Conservation (phyloP, 2,329 filamentous ascomycete genomes). For the Penicillium fuscoglaucum region DNA sequence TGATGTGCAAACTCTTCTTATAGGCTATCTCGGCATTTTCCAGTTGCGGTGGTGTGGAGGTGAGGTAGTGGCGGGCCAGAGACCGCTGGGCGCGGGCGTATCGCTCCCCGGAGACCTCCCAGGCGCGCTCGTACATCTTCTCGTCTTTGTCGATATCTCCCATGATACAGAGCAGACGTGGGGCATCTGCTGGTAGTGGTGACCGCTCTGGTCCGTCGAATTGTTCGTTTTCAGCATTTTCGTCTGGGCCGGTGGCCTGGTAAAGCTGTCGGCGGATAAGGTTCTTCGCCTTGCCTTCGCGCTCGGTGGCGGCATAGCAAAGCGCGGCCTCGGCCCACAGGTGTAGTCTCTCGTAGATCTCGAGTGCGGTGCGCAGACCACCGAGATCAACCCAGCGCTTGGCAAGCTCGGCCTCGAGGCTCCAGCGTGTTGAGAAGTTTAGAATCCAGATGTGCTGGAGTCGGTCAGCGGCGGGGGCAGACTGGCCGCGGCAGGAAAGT, state of each 20-base stretch:
- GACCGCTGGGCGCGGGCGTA: constrained; percentile 87
- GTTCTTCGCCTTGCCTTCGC: constrained; percentile 77
- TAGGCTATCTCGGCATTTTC: constrained; percentile 75
- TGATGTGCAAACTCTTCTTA: constrained; percentile 71
- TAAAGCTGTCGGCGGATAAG: constrained; percentile 80
- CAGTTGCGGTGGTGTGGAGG: constrained; percentile 60
- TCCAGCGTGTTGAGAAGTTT: constrained; percentile 84
- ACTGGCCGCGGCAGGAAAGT: constrained; percentile 83
- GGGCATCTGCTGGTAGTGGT: constrained; percentile 76
- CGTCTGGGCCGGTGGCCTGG: constrained; percentile 54
- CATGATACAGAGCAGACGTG: constrained; percentile 87
- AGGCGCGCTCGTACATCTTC: constrained; percentile 77
- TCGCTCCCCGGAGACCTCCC: constrained; percentile 76
- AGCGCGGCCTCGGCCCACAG: constrained; percentile 95
- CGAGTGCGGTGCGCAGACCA: constrained; percentile 82
- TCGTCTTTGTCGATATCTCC: constrained; percentile 81
- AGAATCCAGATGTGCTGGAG: constrained; percentile 82
- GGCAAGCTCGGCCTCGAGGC: constrained; percentile 89
- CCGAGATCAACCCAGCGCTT: constrained; percentile 89
- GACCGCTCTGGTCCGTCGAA: constrained; percentile 68
- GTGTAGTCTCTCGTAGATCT: constrained; percentile 90
- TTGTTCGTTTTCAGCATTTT: constrained; percentile 55
- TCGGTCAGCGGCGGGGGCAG: constrained; percentile 70
- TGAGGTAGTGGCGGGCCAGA: constrained; percentile 75
- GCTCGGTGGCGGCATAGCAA: constrained; percentile 76